Base-by-base conservation (phyloP, 495 filamentous ascomycete species). In the Umbilicaria muhlenbergii region DNA sequence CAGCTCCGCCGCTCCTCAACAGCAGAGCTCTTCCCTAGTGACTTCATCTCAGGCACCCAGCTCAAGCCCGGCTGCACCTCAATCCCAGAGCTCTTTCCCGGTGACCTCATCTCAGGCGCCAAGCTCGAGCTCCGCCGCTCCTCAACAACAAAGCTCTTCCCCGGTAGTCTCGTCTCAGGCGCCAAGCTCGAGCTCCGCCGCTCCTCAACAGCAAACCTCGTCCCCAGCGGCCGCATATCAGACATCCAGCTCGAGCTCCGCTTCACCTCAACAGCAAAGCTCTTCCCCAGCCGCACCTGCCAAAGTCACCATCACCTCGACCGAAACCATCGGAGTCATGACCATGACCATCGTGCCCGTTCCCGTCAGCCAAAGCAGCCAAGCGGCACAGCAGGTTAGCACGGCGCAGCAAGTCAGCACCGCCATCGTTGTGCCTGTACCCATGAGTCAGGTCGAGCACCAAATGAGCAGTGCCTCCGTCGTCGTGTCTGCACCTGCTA, bases 291-390 rank as follows among this genome's bases (percentile, higher is more conserved):
- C 12, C n/a, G 10, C 3, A 2, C 31, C 32, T 21, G 6, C 44
- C 34, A 40, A 32, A 15, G 19, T 33, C 14, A 47, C 35, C 21
- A 16, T 13, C 15, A 31, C 34, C 15, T 16, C 33, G 4, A 31
- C 35, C 13, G 11, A 19, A 4, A 17, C 32, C 18, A 19, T 36
- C 19, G 33, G 38, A 8, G 35, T 48, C 31, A 34, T 21, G 31
- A 48, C 45, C 15, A 37, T 48, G 40, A 42, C 41, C 1, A 28
- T 48, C 13, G 35, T 48, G 11, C 45, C 45, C 14, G 24, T 43
- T 11, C 45, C 42, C 11, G 17, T 34, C 18, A 37, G 34, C 13
- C 45, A 32, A 38, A 13, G 19, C 32, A 15, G 33, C 28, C 15
- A 43, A 15, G 15, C 12, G 3, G 11, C 19, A 4, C 21, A 31